Evolutionary conservation across 352 stramenopile species (phyloP), one percentile per base, ranked within the genome.

Genomic region (Pythium sukuiense): DNA sequence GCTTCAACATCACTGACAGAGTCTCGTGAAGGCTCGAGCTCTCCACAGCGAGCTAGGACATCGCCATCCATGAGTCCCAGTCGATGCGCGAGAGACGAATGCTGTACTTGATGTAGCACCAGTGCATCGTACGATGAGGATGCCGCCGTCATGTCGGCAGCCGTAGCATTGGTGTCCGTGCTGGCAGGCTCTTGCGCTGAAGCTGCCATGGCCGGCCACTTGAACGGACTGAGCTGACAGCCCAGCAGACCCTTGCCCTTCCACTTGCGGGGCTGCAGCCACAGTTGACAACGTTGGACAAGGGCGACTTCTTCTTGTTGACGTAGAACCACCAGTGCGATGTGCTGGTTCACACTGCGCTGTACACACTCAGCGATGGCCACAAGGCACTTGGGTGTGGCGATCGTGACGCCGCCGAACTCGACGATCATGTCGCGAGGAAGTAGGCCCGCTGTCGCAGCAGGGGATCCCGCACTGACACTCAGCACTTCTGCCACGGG

Each of bases 221-320:
- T 85, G 66, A 83, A 89, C 29, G 82, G 80, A 53, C 75, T 81
- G 4, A 90, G 56, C 46, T 90, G 78, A 39, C 80, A 90, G 0
- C 82, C 82, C 2, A 90, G 73, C 2, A 90, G 61, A 0, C 82
- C 82, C 61, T 89, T 90, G 16, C 80, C 82, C 18, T 75, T 72
- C 82, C 82, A 90, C 60, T 90, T 88, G 0, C 64, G 77, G 0
- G 82, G 80, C 14, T 59, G 24, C 18, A 79, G 59, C 20, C 20
- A 43, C 4, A 82, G 27, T 5, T 56, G 32, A 27, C 55, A 60
- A 1, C 50, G 46, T 16, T 63, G 48, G 26, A 67, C 30, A 2
- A 48, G 7, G 29, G 54, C 39, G 2, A 39, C 24, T 1, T 54
- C 26, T 32, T n/a, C 26, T 13, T 63, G 59, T n/a, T 37, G 57